Percentiles rank a stretch among this genome's conserved stretches.
Evolutionary conservation across 495 filamentous ascomycete species (phyloP).

Genomic region (Neurospora sp.): DNA sequence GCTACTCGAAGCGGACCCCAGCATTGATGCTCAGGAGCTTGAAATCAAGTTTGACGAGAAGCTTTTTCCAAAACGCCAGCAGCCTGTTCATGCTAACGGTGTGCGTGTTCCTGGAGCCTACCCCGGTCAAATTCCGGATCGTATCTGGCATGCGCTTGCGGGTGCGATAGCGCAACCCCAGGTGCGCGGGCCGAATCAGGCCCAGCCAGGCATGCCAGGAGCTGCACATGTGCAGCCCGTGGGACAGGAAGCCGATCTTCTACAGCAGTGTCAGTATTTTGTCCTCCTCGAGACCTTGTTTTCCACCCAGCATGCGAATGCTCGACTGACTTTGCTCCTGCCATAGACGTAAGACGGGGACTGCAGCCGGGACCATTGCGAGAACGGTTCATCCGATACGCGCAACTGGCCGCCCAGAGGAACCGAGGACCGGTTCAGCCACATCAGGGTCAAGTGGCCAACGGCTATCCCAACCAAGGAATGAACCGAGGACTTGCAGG

Average conservation of each 20-base stretch:
- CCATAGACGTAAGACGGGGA: background rate
- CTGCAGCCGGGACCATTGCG: background rate
- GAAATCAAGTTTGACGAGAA: conserved; percentile 47
- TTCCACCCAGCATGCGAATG: background rate
- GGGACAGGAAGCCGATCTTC: background rate
- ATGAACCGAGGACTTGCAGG: background rate
- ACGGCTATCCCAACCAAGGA: background rate
- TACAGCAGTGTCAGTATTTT: background rate
- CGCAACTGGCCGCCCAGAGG: background rate
- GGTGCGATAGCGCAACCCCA: background rate
- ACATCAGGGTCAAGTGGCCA: background rate
- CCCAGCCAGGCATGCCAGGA: background rate
- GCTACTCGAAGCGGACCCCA: conserved; percentile 48
- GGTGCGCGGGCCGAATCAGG: background rate
- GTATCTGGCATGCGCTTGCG: background rate
- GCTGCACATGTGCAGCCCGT: background rate
- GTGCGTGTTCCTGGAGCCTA: background rate
- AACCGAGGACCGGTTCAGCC: background rate
- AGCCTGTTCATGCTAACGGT: conserved; percentile 10
- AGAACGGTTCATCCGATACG: background rate
- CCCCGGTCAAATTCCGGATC: background rate
- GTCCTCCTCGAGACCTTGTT: background rate
- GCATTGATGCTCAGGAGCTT: conserved; percentile 45
- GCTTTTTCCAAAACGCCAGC: conserved; percentile 30
- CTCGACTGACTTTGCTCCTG: background rate